Percentiles rank a stretch among this genome's conserved stretches.
Evolutionary conservation across 2,329 filamentous ascomycete species (phyloP).

Genomic region (Aquanectria penicillioides): DNA sequence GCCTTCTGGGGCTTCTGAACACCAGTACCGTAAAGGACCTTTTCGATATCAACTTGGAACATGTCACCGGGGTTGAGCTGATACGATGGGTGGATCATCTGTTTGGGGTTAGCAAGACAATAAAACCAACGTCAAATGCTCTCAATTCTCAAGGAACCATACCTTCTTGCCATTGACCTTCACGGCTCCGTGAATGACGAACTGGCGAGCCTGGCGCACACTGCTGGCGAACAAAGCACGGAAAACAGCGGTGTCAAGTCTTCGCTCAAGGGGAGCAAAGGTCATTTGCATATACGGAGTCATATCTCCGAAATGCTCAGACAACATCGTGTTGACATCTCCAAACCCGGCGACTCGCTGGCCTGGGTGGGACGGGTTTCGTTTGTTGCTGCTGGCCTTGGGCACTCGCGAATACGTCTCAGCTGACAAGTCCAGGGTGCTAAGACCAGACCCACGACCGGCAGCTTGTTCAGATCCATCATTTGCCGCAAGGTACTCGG

Average conservation of each 20-base stretch:
- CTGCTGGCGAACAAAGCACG: conserved; percentile 94
- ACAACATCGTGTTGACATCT: conserved; percentile 47
- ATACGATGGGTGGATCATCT: conserved; percentile 95
- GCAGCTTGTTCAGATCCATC: conserved; percentile 87
- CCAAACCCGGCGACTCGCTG: conserved; percentile 40
- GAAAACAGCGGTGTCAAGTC: conserved; percentile 95
- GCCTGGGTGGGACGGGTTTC: conserved; percentile 33
- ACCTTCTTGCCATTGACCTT: conserved; percentile 98
- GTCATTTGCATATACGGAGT: conserved; percentile 98
- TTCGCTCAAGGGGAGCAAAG: conserved; percentile 88
- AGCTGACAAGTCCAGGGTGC: conserved; percentile 45
- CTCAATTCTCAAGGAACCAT: conserved; percentile 33
- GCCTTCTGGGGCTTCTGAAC: conserved; percentile 65
- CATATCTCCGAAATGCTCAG: conserved; percentile 51
- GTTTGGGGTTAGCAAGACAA: conserved; percentile 12
- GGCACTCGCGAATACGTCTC: conserved; percentile 48
- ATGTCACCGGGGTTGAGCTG: conserved; percentile 96
- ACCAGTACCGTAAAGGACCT: conserved; percentile 89
- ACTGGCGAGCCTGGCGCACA: conserved; percentile 90
- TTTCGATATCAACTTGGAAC: conserved; percentile 93
- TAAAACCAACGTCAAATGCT: background rate
- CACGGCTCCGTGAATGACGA: conserved; percentile 91
- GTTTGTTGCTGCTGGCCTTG: conserved; percentile 25
- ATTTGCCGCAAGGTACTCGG: conserved; percentile 78
- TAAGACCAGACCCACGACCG: conserved; percentile 81